Evolutionary conservation across 1,284 basidiomycete species (phyloP), one percentile per base, ranked within the genome.

Genomic region (Puccinia hordei): DNA sequence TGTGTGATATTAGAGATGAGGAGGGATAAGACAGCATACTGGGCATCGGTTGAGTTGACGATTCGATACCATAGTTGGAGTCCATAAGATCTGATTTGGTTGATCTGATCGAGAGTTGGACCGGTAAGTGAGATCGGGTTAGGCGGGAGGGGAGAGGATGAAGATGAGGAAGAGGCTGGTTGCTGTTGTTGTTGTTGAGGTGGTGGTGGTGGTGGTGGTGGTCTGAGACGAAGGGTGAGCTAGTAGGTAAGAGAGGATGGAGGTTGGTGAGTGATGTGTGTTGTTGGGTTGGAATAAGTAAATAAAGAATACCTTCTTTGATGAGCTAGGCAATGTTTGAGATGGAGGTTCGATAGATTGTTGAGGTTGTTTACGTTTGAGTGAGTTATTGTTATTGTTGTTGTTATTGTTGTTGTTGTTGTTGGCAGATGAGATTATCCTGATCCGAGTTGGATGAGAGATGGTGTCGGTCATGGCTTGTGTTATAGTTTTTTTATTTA

Each of bases 21-120:
- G 13, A 57, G 35, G 3, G n/a, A 44, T 27, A 1, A 22, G 30
- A 51, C 17, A 49, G 53, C 63, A 66, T 68, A 77, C 75, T 77
- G 33, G 12, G 41, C 24, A 68, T 77, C 75, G 41, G 75, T 68
- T 35, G 75, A 51, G 49, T 77, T 77, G 63, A 77, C 75, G 75
- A 77, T 65, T 38, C 59, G 61, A 55, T 77, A n/a, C 75, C 75
- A 77, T 12, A 77, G 75, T 12, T 73, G 44, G 9, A 55, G 51
- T 13, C 69, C 69, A 57, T 35, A 17, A 13, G 53, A 38, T 73
- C 51, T 73, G 69, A 73, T 73, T 17, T 51, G 69, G 51, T 73
- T 49, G 41, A 68, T 68, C 66, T 68, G 66, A 49, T 44, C 41
- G 41, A 8, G 66, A 27, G 41, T 46, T 17, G 66, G 46, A 15